Evolutionary conservation across 2,329 filamentous ascomycete genomes (phyloP).

Genomic region (Leptographium radiaticola): DNA sequence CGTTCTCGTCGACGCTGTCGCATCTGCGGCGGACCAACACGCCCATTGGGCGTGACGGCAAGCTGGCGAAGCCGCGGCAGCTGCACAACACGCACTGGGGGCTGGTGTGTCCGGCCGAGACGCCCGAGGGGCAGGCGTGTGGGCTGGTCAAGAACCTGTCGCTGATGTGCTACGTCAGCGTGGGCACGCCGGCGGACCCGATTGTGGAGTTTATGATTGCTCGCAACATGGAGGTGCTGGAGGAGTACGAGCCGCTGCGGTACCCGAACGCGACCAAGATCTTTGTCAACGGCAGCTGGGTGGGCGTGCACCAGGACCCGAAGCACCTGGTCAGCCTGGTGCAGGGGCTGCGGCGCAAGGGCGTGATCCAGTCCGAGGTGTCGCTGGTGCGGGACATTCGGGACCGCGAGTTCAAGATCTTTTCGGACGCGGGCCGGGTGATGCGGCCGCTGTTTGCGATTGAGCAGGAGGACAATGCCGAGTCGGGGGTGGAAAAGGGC

Average conservation of each 20-base stretch:
- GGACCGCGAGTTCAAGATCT: conserved; percentile 96
- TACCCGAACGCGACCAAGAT: conserved; percentile 94
- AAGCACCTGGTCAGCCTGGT: conserved; percentile 72
- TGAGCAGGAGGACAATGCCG: conserved; percentile 69
- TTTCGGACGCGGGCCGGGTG: conserved; percentile 91
- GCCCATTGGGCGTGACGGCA: conserved; percentile 92
- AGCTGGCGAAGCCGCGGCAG: conserved; percentile 94
- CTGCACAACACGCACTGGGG: conserved; percentile 99
- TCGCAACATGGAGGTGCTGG: conserved; percentile 87
- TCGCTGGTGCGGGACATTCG: conserved; percentile 92
- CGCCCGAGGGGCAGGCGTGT: conserved; percentile 95
- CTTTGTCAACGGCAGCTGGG: conserved; percentile 97
- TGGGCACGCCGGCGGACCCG: conserved; percentile 80
- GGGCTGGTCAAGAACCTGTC: conserved; percentile 96
- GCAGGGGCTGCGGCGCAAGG: conserved; percentile 62
- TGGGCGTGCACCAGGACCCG: conserved; percentile 85
- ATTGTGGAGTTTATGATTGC: conserved; percentile 94
- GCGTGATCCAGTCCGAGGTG: conserved; percentile 80
- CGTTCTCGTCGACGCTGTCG: conserved; percentile 89
- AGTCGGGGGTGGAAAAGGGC: conserved; percentile 45
- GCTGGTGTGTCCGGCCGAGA: conserved; percentile 91
- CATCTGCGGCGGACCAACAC: conserved; percentile 97
- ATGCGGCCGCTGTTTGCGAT: conserved; percentile 90
- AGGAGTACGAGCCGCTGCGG: conserved; percentile 79
- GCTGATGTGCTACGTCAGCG: conserved; percentile 96